Base-by-base conservation (phyloP, 441 rosid species). In the Arabidopsis lyrata region DNA sequence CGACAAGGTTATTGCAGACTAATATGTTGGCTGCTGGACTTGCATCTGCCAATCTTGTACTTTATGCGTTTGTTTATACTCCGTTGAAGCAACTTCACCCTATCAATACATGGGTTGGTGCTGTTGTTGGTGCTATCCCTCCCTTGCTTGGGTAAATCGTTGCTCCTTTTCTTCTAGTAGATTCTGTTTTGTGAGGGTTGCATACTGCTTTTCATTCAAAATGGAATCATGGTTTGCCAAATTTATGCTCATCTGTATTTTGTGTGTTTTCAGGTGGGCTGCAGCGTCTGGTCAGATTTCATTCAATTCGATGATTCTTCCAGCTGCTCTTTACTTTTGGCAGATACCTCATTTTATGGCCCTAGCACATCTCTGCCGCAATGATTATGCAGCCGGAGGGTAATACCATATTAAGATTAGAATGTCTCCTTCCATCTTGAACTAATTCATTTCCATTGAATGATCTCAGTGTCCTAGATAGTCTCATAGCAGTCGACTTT, bases 301-400 rank as follows among this genome's bases (percentile, higher is more conserved):
- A 31, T 84, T 76, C 6, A 86, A 93, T 73, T 84, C 90, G 36
- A 71, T 90, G 86, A 81, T 93, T 69, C 97, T 95, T 76, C 98
- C 97, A 3, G 91, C 94, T 64, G 99, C 97, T 79, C 97, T 94
- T 45, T 95, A 92, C 68, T 89, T 95, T 80, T 95, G 98, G 99
- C 99, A 95, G 81, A 89, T 95, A 66, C 99, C 99, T 31, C 98
- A 95, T 83, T 95, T 95, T 61, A 95, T 95, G 98, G 99, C 97
- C 74, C 93, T 95, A 78, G 96, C 98, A 32, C 86, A 86, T 77
- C 77, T 93, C 55, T 95, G 91, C 70, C 95, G 95, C 41, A 74
- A 84, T 60, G 99, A 95, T 83, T 95, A 95, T 82, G 97, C 93
- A 72, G 90, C 90, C 54, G 98, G 98, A 83, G 97, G 98, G 99